Base-by-base conservation (phyloP, 306 rosid genomes). In the Fragaria nilgerrensis region DNA sequence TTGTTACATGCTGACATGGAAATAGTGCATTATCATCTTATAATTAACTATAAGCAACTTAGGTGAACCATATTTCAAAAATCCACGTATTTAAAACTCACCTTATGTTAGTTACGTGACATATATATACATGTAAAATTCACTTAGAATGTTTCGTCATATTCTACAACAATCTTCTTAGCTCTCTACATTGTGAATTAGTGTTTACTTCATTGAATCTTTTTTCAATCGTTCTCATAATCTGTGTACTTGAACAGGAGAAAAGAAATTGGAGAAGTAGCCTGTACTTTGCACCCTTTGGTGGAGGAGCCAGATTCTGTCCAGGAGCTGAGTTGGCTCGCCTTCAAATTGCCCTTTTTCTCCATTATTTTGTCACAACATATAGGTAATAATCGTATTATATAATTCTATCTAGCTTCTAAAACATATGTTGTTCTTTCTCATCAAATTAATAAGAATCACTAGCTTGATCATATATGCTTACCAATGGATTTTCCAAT, bases 261-360 rank as follows among this genome's bases (percentile, higher is more conserved):
- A 92, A 85, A 84, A 90, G 92, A 83, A 94, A 90, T 75, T 94
- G 95, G 95, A 89, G 96, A 85, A 94, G 72, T 61, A 87, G 97
- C 87, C 89, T 91, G 70, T 86, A 80, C 77, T 92, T 79, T 82
- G 86, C 95, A 53, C 98, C 98, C 44, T 94, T 94, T 70, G 98
- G 98, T 70, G 96, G 97, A 86, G 98, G 98, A 44, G 93, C 89
- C 48, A 89, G 98, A 77, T 90, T 94, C 74, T 94, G 98, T 84
- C 97, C 98, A 0, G 98, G 98, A 76, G 96, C 98, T 53, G 97
- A 94, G 74, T 55, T 94, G 53, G 93, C 95, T 75, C 98, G 95
- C 43, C 96, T 94, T 68, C 98, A 94, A 70, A 94, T 94, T 73
- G 92, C 98, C 66, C 59, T 94, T 32, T 94, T 94, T 79, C 96